Evolutionary conservation across 1,284 basidiomycete species (phyloP).

Genomic region (Ganoderma leucocontextum): DNA sequence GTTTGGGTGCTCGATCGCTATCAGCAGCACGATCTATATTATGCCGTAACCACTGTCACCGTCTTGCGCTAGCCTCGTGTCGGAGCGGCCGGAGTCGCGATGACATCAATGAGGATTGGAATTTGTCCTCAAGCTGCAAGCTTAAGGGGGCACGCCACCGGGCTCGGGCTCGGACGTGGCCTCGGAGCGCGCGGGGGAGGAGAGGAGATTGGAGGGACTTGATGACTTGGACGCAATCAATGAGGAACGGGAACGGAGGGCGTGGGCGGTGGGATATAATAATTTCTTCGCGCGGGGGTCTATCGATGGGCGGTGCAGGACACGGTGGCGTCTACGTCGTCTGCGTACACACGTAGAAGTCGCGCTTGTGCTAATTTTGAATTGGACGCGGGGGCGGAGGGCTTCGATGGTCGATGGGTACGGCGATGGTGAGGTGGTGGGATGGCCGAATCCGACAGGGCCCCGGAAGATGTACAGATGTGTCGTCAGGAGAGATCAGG

Average conservation of each 20-base stretch:
- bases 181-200: slow-evolving; percentile 6
- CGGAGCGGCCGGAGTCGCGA: not conserved
- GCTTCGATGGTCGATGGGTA: not conserved
- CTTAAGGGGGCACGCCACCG: not conserved
- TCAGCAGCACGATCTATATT: slow-evolving; percentile 1
- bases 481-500: not conserved
- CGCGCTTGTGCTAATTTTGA: slow-evolving; percentile 1
- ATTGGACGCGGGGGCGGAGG: not conserved
- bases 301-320: not conserved
- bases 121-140: not conserved
- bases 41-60: not conserved
- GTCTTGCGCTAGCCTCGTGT: slow-evolving; percentile 1
- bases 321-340: not conserved
- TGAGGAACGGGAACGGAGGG: not conserved
- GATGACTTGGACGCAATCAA: not conserved
- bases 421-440: not conserved
- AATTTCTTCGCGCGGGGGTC: not conserved
- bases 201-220: not conserved
- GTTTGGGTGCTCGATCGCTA: not conserved
- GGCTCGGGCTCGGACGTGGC: not conserved
- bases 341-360: not conserved
- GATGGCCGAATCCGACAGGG: not conserved
- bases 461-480: not conserved
- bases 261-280: not conserved
- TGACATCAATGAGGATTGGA: slow-evolving; percentile 6